These are phyloP conservation scores for Camelina sativa DNA, from an alignment of 345 rosid species.

Conservation along the genomic window DNA sequence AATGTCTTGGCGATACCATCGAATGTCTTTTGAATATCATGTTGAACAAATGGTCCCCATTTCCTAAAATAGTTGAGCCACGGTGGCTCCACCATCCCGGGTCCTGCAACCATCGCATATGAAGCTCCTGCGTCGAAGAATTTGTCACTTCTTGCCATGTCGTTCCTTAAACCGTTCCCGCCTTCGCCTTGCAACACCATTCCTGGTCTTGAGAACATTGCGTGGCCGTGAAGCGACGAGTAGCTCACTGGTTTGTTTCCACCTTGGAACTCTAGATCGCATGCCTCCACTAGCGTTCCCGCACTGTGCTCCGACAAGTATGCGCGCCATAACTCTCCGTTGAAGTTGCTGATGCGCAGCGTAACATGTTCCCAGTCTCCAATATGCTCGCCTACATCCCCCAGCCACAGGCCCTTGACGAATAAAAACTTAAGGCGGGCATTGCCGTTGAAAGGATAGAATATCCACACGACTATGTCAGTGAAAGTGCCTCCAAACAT, in stretches of 20 bases:
- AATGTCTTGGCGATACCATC: conserved; percentile 49
- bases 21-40: conserved; percentile 49
- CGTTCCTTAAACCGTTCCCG: conserved; percentile 67
- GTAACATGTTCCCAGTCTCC: conserved; percentile 97
- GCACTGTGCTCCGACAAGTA: conserved; percentile 71
- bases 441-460: conserved; percentile 84
- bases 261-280: conserved; percentile 63
- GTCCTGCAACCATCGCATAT: conserved; percentile 53
- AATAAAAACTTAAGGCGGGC: conserved; percentile 65
- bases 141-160: conserved; percentile 62
- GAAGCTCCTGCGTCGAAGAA: conserved; percentile 48
- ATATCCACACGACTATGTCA: conserved; percentile 75
- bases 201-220: conserved; percentile 71
- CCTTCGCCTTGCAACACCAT: conserved; percentile 66
- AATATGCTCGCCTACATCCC: conserved; percentile 71
- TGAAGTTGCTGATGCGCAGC: conserved; percentile 82
- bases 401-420: conserved; percentile 51
- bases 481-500: conserved; percentile 80
- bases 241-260: conserved; percentile 67
- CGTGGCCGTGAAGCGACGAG: conserved; percentile 76
- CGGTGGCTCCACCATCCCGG: conserved; percentile 48
- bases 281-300: conserved; percentile 63
- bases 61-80: conserved; percentile 71
- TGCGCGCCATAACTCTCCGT: conserved; percentile 59
- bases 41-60: conserved; percentile 73